Percentiles rank a stretch among this genome's conserved stretches.
Conservation (phyloP, 202 grass and related monocot genomes). For the Setaria italica region DNA sequence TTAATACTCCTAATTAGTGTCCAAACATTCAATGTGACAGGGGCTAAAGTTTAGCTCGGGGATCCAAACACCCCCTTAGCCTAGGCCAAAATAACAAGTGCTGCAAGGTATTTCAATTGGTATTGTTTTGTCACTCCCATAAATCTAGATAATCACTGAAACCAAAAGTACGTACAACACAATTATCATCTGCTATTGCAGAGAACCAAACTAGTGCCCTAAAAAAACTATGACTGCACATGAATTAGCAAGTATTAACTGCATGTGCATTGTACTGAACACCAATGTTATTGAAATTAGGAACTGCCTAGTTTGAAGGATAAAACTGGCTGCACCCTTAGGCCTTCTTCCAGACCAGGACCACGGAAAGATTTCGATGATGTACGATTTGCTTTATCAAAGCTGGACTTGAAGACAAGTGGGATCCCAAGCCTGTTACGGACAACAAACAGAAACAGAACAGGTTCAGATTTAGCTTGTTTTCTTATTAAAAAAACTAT, state of each 20-base stretch:
- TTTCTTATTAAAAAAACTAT: neutral
- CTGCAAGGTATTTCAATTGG: neutral
- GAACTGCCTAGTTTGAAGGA: neutral
- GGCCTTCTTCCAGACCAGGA: slow-evolving; percentile 88
- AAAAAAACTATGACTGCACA: neutral
- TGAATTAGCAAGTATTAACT: slow-evolving; percentile 9
- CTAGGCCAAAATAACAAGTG: slow-evolving; percentile 1
- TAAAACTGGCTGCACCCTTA: slow-evolving; percentile 58
- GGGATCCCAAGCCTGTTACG: slow-evolving; percentile 72
- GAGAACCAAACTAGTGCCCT: neutral
- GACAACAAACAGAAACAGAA: neutral
- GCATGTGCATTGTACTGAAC: neutral
- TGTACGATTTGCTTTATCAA: slow-evolving; percentile 96
- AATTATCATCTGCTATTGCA: neutral
- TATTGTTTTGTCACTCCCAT: neutral
- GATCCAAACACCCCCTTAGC: no score
- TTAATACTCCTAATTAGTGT: no score
- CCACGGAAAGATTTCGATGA: slow-evolving; percentile 94
- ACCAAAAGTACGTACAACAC: neutral
- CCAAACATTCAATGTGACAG: no score
- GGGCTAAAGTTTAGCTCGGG: no score
- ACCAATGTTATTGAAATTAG: neutral
- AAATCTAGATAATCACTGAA: neutral
- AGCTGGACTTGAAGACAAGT: slow-evolving; percentile 93
- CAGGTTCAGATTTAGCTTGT: neutral